Evolutionary conservation across 1,284 basidiomycete genomes (phyloP), one percentile per base, ranked within the genome.

Genomic region (Cerioporus squamosus): DNA sequence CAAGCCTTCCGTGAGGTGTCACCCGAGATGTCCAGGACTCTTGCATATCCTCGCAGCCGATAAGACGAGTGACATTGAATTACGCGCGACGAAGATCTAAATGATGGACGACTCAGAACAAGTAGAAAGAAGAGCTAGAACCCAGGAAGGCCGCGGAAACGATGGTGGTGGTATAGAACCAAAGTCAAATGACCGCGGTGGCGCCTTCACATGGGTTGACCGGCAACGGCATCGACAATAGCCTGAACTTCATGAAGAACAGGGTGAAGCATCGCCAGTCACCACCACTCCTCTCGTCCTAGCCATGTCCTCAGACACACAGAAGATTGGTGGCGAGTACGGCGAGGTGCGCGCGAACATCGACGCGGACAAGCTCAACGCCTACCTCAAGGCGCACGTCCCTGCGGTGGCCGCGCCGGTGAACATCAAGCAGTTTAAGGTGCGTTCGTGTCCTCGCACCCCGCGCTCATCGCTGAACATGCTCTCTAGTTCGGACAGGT

Each of bases 351-450:
- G 93, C 47, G 84, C 92, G 4, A 79, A 75, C 53, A 87, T 95
- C 65, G 84, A 93, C 65, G 72, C 89, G 31, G 77, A 77, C 33
- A 83, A 76, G 53, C 80, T 96, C 56, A 88, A 90, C 61, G 72
- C 72, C 14, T 97, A 94, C 72, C 82, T 97, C 57, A 68, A 75
- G 52, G 72, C 76, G 58, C 74, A 85, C 65, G 85, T 92, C 2
- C 72, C 79, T 7, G 78, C 75, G 0, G 83, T 96, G 59, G 75
- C 75, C 31, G 75, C 85, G 1, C 93, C 94, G 0, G 84, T 97
- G 8, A 77, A 80, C 20, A 86, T 97, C 26, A 92, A 96, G 77
- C 96, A 98, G 74, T 98, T 98, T 79, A 93, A 93, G 74, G 93
- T 93, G 72, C 57, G 85, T 79, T 43, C 33, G n/a, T 14, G 52